A percentile compares a stretch with the other conserved stretches of the same genome.
Evolutionary conservation across 2,329 filamentous ascomycete genomes (phyloP).

Genomic region (Xylaria sp.): DNA sequence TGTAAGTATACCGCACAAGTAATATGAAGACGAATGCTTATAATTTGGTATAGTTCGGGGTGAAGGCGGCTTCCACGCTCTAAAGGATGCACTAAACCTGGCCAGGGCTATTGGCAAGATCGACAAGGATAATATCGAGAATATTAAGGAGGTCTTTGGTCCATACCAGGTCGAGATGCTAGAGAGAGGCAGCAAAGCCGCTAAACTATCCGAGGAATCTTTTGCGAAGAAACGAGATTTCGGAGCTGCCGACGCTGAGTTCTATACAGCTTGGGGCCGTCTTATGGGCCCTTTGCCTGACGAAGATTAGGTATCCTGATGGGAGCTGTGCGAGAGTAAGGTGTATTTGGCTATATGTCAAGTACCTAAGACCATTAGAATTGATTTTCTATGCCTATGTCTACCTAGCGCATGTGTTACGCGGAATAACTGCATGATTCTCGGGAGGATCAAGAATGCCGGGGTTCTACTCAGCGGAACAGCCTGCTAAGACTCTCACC

Average conservation of each 20-base stretch:
- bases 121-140: constrained; percentile 33
- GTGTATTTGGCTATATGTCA: not conserved
- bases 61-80: constrained; percentile 42
- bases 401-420: too few species aligned
- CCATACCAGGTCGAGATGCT: constrained; percentile 49
- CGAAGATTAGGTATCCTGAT: constrained; percentile 19
- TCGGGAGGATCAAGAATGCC: not conserved
- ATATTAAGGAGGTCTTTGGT: constrained; percentile 42
- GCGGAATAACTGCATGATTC: not conserved
- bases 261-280: constrained; percentile 38
- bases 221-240: constrained; percentile 39
- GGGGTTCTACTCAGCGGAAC: not conserved
- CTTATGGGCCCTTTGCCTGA: constrained; percentile 40
- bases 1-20: constrained; percentile 31
- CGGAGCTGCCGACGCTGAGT: not conserved
- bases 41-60: constrained; percentile 38
- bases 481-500: too few species aligned
- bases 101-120: constrained; percentile 43
- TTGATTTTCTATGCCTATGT: not conserved
- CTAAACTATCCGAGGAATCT: constrained; percentile 39
- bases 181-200: constrained; percentile 44
- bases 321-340: not conserved
- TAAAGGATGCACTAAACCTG: constrained; percentile 62
- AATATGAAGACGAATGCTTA: not conserved
- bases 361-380: not conserved